Percentiles rank a stretch among this genome's conserved stretches.
These are phyloP conservation scores for Bolboschoenoplectus hybrid DNA, from an alignment of 202 grass and related monocot species.

Conservation along the genomic window DNA sequence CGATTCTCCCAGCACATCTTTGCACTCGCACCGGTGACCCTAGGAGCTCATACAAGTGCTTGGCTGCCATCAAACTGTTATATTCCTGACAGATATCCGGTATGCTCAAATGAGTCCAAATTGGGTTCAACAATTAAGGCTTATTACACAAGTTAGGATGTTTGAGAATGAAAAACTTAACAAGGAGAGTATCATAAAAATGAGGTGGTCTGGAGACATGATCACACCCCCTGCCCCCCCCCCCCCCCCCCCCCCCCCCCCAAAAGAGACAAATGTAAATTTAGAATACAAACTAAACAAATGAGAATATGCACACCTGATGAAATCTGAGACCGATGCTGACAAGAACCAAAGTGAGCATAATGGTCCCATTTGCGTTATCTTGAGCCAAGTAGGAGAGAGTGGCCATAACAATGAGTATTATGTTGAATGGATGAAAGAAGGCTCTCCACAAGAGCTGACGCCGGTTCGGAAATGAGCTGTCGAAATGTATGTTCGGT, in stretches of 20 bases:
- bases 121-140: not conserved
- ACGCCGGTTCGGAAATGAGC: slow-evolving; percentile 29
- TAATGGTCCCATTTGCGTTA: slow-evolving; percentile 47
- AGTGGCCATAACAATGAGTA: slow-evolving; percentile 45
- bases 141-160: not conserved
- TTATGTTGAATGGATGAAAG: slow-evolving; percentile 52
- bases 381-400: slow-evolving; percentile 48
- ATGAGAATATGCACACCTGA: slow-evolving; percentile 32
- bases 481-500: slow-evolving; percentile 36
- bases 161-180: not conserved
- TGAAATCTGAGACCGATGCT: slow-evolving; percentile 46
- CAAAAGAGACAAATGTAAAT: no score
- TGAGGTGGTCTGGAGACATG: not conserved
- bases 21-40: slow-evolving; percentile 47
- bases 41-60: slow-evolving; percentile 43
- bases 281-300: not conserved
- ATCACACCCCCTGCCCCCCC: not conserved
- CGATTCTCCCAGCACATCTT: slow-evolving; percentile 47
- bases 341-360: slow-evolving; percentile 44
- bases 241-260: no score
- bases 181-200: not conserved
- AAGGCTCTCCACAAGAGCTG: slow-evolving; percentile 49
- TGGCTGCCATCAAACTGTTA: slow-evolving; percentile 45
- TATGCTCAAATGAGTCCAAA: not conserved
- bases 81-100: slow-evolving; percentile 42